Percentiles rank a stretch among this genome's conserved stretches.
These are phyloP conservation scores for Vanilla planifolia DNA, from an alignment of 106 monocot species.

Conservation along the genomic window DNA sequence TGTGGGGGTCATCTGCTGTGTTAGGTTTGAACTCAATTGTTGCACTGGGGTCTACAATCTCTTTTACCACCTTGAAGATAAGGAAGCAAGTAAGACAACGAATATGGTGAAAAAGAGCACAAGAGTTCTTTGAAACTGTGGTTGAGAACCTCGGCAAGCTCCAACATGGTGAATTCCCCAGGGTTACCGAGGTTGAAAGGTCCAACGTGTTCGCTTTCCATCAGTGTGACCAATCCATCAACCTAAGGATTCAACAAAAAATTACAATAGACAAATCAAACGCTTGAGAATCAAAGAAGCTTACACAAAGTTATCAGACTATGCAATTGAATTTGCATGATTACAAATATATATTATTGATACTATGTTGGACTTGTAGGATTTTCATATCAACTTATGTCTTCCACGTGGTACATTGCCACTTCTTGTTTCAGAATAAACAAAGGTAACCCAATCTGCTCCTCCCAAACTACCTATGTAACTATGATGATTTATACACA, in stretches of 20 bases:
- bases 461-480: no score
- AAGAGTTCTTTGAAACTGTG: background rate
- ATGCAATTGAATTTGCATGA: no score
- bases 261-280: no score
- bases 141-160: conserved; percentile 76
- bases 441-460: no score
- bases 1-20: conserved; percentile 86
- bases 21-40: conserved; percentile 74
- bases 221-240: conserved; percentile 54
- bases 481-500: no score
- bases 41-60: conserved; percentile 63
- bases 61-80: conserved; percentile 54
- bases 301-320: no score
- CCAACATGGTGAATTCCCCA: conserved; percentile 74
- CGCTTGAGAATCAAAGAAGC: no score
- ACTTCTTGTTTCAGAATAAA: no score
- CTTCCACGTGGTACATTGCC: no score
- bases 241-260: conserved; percentile 27
- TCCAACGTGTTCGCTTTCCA: conserved; percentile 68
- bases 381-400: no score
- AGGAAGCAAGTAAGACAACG: background rate
- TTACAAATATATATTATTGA: no score
- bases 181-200: conserved; percentile 71
- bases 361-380: no score
- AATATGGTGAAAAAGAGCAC: background rate